phyloP scores from a whole-genome alignment of 371 early-diverging fungal genomes.

The Mucor irregularis region DNA sequence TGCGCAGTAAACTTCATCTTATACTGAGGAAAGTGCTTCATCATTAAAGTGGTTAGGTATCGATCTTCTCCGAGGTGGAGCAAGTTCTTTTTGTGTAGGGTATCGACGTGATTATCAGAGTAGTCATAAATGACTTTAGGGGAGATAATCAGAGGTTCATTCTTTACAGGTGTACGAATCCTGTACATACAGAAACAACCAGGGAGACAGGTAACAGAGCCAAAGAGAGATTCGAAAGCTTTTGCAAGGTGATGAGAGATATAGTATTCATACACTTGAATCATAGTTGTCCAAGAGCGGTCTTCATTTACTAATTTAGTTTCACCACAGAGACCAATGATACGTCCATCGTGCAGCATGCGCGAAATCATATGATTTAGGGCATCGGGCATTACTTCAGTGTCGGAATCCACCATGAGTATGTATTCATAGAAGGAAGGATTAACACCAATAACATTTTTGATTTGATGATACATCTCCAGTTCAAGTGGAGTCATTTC shows the following conservation, averaged over 20 bases:
- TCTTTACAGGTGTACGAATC: conserved; percentile 80
- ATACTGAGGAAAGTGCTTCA: conserved; percentile 98
- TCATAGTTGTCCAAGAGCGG: conserved; percentile 93
- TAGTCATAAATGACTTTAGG: conserved; percentile 93
- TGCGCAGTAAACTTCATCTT: conserved; percentile 96
- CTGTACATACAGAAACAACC: conserved; percentile 98
- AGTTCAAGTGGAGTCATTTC: conserved; percentile 93
- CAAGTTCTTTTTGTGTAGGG: conserved; percentile 94
- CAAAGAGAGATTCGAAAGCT: conserved; percentile 99
- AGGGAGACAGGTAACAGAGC: conserved; percentile 94
- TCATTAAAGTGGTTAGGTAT: conserved; percentile 94
- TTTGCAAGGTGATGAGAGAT: conserved; percentile 98
- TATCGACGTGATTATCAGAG: conserved; percentile 92
- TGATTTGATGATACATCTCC: conserved; percentile 92
- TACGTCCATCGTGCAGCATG: conserved; percentile 87
- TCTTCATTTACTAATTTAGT: conserved; percentile 89
- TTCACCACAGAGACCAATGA: conserved; percentile 95
- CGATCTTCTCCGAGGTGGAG: conserved; percentile 81
- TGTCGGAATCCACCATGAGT: conserved; percentile 97
- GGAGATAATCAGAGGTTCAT: conserved; percentile 90
- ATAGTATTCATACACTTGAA: conserved; percentile 99
- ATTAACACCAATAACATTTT: conserved; percentile 88
- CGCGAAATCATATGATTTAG: conserved; percentile 84
- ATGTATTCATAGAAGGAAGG: conserved; percentile 90
- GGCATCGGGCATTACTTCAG: conserved; percentile 83